Evolutionary conservation across 331 rosid species (phyloP), one percentile per base, ranked within the genome.

Genomic region (Cucumis variabilis): DNA sequence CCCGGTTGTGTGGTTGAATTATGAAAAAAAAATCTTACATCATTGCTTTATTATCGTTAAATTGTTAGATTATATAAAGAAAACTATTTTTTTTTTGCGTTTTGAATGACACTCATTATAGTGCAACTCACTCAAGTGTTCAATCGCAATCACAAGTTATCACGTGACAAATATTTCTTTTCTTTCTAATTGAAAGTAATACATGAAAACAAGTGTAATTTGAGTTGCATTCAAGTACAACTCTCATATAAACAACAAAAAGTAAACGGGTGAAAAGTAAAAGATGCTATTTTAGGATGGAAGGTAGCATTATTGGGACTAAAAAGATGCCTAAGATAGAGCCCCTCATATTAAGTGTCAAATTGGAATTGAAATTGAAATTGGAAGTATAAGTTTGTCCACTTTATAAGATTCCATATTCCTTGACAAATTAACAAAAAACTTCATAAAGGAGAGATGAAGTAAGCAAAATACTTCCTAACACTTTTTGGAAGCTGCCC

Each of bases 361-460:
- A 72, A 72, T 72, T 30, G 78, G 78, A 72, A 33, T 19, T 37
- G 27, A n/a, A 72, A 72, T 72, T 30, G 78, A 51, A 72, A 72
- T 19, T 37, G 27, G 55, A 73, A 73, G 19, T 74, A 41, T 11
- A 11, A 41, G 55, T 19, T 74, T 74, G 79, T 73, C 9, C 3
- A 19, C 16, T 73, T 73, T 9, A 72, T 33, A 72, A 1, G 14
- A 72, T 72, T 72, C 16, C 21, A 72, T 0, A 72, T 72, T 72
- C 51, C 25, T 19, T 72, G 44, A 24, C 51, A 72, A 37, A 72
- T 10, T 11, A 37, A 73, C 80, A 41, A 10, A 41, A 8, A 25
- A 67, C 73, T 67, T 24, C 33, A 55, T 3, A 55, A 53, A 53
- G 1, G 33, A 3, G 33, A 68, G 37, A 8, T 25, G 8, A 70